A percentile compares a stretch with the other conserved stretches of the same genome.
These are phyloP conservation scores for Psilocybe cyanescens DNA, from an alignment of 768 basidiomycete genomes.

Conservation along the genomic window DNA sequence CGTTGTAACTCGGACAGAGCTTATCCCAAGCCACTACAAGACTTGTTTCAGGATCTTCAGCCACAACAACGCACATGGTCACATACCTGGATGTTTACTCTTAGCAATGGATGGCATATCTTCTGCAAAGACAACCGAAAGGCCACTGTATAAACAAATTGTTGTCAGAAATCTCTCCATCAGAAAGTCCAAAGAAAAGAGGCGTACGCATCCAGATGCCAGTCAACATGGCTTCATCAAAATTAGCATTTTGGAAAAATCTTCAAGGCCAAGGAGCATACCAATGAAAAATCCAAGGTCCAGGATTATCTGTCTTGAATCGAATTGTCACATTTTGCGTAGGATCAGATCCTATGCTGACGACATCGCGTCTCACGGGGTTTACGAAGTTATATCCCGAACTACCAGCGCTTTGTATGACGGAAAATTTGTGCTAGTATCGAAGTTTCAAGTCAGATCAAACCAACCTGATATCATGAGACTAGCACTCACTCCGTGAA, in stretches of 20 bases:
- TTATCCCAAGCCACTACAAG: constrained; percentile 9
- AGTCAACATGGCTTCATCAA: constrained; percentile 35
- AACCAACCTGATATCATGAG: neutral
- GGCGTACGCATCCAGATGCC: constrained; percentile 39
- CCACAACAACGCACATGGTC: neutral
- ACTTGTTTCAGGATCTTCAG: neutral
- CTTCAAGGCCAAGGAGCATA: constrained; percentile 22
- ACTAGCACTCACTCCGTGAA: constrained; percentile 33
- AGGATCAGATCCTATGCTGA: constrained; percentile 6
- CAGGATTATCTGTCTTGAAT: constrained; percentile 66
- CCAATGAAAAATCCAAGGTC: constrained; percentile 50
- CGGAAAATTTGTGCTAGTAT: constrained; percentile 39
- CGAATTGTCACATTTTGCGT: constrained; percentile 53
- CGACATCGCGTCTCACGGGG: constrained; percentile 43
- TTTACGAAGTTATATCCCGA: constrained; percentile 45
- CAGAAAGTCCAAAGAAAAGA: neutral
- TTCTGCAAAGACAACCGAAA: constrained; percentile 41
- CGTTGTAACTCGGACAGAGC: constrained; percentile 6
- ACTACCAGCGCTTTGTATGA: constrained; percentile 42
- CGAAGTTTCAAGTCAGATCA: constrained; percentile 24
- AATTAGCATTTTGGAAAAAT: constrained; percentile 25
- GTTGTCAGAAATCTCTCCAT: neutral
- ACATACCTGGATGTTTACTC: constrained; percentile 28
- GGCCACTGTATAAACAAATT: constrained; percentile 13
- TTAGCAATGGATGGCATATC: constrained; percentile 24